These are phyloP conservation scores for Suhomyces prunicola DNA, from an alignment of 805 yeast genomes.

Conservation along the genomic window DNA sequence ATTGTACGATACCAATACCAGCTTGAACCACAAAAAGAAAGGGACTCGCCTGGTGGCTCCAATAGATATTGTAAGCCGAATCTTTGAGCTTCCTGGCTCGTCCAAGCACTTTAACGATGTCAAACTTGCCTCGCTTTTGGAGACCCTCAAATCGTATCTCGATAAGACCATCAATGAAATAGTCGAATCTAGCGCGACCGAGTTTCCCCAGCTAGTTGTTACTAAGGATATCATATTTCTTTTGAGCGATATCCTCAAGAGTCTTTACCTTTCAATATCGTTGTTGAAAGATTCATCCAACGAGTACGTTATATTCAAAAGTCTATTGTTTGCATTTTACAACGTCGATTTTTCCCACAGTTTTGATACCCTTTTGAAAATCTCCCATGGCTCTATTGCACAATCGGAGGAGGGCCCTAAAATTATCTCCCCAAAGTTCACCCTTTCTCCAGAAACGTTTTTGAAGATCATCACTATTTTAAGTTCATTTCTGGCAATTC, in stretches of 20 bases:
- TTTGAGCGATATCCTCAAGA: constrained; percentile 23
- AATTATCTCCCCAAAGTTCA: constrained; percentile 16
- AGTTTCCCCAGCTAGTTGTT: constrained; percentile 13
- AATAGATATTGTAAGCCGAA: constrained; percentile 11
- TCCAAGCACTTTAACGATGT: constrained; percentile 11
- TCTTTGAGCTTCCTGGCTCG: constrained; percentile 19
- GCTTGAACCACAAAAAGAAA: constrained; percentile 2
- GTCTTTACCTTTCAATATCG: constrained; percentile 15
- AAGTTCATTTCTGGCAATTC: constrained; percentile 24
- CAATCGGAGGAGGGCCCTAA: not conserved
- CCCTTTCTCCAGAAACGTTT: constrained; percentile 25
- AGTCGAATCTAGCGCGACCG: constrained; percentile 6
- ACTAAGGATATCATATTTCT: constrained; percentile 26
- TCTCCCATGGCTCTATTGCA: constrained; percentile 7
- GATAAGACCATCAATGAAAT: constrained; percentile 13
- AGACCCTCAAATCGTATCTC: constrained; percentile 15
- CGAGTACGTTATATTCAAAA: constrained; percentile 17
- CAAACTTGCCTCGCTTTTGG: constrained; percentile 15
- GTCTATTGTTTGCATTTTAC: constrained; percentile 22
- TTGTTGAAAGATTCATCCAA: constrained; percentile 13
- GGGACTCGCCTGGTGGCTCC: constrained; percentile 3
- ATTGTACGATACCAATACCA: constrained; percentile 9
- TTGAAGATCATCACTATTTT: constrained; percentile 23
- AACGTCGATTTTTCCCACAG: constrained; percentile 19
- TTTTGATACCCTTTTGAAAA: constrained; percentile 15